Base-by-base conservation (phyloP, 2,329 filamentous ascomycete genomes). In the Xylaria sp. region DNA sequence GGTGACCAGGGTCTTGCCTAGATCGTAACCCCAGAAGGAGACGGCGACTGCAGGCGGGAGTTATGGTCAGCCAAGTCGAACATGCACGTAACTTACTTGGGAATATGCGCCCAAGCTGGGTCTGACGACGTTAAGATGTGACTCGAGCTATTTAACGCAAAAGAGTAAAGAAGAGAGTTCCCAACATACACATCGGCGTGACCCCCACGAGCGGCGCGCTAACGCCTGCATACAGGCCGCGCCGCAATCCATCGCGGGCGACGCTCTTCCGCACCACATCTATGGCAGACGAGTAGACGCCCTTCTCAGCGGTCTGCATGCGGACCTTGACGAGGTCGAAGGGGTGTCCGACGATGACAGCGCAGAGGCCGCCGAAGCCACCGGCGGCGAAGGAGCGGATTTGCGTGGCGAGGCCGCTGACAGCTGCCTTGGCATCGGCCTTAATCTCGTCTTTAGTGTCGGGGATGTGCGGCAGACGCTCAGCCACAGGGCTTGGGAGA, bases 311-410 rank as follows among this genome's bases (percentile, higher is more conserved):
- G 2, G 95, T 99, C 82, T 99, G 95, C 76, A 99, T 82, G 61
- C 95, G 91, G 68, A 99, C 95, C 81, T 99, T 99, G 77, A 98
- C 94, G 70, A 99, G 84, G 76, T 99, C 95, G 75, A 99, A 99
- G 9, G 95, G 95, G 78, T 99, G 95, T 59, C 95, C 91, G 62
- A 98, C 93, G 41, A 99, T 76, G 57, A 99, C 95, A 59, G 95
- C 94, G 80, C 92, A 98, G 48, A 99, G 78, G 71, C 95, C 95
- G 70, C 95, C 95, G 62, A 96, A 96, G 65, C 93, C 95, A 71
- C 95, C 95, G 7, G 94, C 94, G 8, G 85, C 89, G 53, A 99
- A 85, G 41, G 94, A 95, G 62, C 94, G 90, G 66, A 96, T 77
- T 75, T 87, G 85, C 19, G 83, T 75, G 13, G 78, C 70, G 54